Evolutionary conservation across 2,329 filamentous ascomycete species (phyloP).

Genomic region (Arthrobotrys conoides): DNA sequence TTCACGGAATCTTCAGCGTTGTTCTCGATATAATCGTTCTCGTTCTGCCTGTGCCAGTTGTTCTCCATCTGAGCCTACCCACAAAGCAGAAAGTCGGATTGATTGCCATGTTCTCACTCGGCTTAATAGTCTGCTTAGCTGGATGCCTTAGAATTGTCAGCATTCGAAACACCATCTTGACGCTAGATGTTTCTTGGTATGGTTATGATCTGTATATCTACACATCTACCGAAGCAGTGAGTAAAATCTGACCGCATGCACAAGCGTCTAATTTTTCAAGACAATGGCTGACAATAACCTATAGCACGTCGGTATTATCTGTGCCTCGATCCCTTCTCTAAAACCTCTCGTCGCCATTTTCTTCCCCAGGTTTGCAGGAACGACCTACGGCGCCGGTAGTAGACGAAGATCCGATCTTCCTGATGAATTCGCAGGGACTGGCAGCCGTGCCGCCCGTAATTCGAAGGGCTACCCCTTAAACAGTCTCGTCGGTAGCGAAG

Average conservation of each 20-base stretch:
- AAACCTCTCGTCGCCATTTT: slow-evolving; percentile 54
- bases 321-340: slow-evolving; percentile 53
- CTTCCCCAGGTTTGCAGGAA: slow-evolving; percentile 53
- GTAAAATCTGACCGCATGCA: not conserved
- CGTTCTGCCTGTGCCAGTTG: slow-evolving; percentile 50
- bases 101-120: slow-evolving; percentile 60
- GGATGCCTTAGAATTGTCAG: slow-evolving; percentile 55
- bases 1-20: slow-evolving; percentile 57
- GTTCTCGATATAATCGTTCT: slow-evolving; percentile 54
- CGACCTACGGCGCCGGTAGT: slow-evolving; percentile 46
- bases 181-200: slow-evolving; percentile 56
- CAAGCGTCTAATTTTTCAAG: not conserved
- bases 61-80: slow-evolving; percentile 48
- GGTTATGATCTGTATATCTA: slow-evolving; percentile 58
- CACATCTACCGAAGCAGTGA: slow-evolving; percentile 58
- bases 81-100: slow-evolving; percentile 56
- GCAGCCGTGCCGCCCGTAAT: slow-evolving; percentile 35
- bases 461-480: slow-evolving; percentile 54
- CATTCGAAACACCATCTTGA: slow-evolving; percentile 52
- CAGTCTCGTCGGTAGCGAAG: slow-evolving; percentile 54
- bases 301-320: slow-evolving; percentile 60
- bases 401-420: slow-evolving; percentile 39
- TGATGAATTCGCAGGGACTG: slow-evolving; percentile 31
- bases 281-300: slow-evolving; percentile 10
- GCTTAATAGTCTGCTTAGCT: slow-evolving; percentile 56